Evolutionary conservation across 352 stramenopile species (phyloP).

Genomic region (Elongisporangium anandrum): DNA sequence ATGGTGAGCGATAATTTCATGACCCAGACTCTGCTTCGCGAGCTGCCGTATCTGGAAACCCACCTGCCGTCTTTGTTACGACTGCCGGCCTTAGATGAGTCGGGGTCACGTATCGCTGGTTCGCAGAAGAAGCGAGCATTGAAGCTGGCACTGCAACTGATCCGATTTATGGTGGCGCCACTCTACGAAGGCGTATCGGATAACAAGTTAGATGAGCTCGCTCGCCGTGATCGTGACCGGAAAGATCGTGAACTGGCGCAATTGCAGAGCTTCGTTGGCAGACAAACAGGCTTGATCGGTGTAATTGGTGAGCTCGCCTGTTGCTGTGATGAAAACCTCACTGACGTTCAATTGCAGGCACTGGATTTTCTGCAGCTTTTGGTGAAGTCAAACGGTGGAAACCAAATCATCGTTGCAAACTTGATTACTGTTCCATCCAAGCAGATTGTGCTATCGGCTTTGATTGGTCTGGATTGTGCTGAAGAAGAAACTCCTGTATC

Average conservation of each 20-base stretch:
- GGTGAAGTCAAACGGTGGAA: slow-evolving; percentile 45
- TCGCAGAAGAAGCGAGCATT: slow-evolving; percentile 47
- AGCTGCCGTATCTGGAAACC: slow-evolving; percentile 49
- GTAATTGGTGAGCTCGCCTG: slow-evolving; percentile 67
- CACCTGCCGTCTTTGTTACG: slow-evolving; percentile 49
- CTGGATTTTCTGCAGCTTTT: slow-evolving; percentile 61
- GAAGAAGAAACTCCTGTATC: slow-evolving; percentile 59
- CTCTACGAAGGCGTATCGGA: slow-evolving; percentile 54
- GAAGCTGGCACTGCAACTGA: slow-evolving; percentile 56
- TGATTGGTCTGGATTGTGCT: slow-evolving; percentile 50
- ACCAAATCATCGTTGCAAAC: slow-evolving; percentile 71
- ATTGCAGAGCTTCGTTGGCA: slow-evolving; percentile 62
- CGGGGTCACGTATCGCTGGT: slow-evolving; percentile 11
- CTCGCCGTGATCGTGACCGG: slow-evolving; percentile 33
- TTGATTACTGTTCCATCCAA: slow-evolving; percentile 37
- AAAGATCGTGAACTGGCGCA: slow-evolving; percentile 38
- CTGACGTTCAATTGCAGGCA: slow-evolving; percentile 56
- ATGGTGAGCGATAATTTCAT: slow-evolving; percentile 77
- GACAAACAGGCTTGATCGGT: slow-evolving; percentile 53
- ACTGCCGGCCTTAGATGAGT: slow-evolving; percentile 17
- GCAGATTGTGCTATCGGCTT: slow-evolving; percentile 46
- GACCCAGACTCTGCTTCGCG: slow-evolving; percentile 69
- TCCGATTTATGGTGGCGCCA: slow-evolving; percentile 53
- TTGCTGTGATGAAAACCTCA: slow-evolving; percentile 33
- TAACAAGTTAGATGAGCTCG: slow-evolving; percentile 47